Evolutionary conservation across 1,139 yeast genomes (phyloP).

Genomic region (Suhomyces coccinellae): DNA sequence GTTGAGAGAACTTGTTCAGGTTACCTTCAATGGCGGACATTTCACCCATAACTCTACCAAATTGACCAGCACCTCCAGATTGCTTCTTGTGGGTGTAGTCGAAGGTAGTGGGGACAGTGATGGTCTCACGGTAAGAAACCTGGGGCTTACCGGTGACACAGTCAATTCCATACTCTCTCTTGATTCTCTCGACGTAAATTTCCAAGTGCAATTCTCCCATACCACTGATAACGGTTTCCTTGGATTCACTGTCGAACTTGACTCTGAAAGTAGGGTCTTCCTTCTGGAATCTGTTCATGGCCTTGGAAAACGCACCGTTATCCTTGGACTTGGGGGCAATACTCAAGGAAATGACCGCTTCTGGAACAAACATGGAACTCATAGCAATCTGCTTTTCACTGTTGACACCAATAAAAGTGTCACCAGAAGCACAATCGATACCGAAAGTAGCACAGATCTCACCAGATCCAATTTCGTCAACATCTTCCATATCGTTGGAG

Average conservation of each 20-base stretch:
- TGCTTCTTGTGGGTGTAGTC: slow-evolving; percentile 97
- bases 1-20: slow-evolving; percentile 75
- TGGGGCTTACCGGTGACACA: slow-evolving; percentile 97
- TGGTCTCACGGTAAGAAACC: slow-evolving; percentile 96
- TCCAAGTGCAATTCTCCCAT: slow-evolving; percentile 98
- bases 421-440: slow-evolving; percentile 99
- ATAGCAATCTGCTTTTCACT: slow-evolving; percentile 78
- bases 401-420: slow-evolving; percentile 78
- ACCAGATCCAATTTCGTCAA: slow-evolving; percentile 93
- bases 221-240: slow-evolving; percentile 95
- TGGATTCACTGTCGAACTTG: slow-evolving; percentile 83
- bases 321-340: slow-evolving; percentile 88
- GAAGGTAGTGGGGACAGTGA: slow-evolving; percentile 70
- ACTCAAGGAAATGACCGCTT: slow-evolving; percentile 93
- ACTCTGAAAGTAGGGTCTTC: slow-evolving; percentile 99
- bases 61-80: slow-evolving; percentile 99
- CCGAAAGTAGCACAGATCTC: slow-evolving; percentile 99
- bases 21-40: slow-evolving; percentile 61
- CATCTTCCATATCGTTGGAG: slow-evolving; percentile 98
- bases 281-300: slow-evolving; percentile 94
- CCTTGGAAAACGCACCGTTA: slow-evolving; percentile 84
- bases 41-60: slow-evolving; percentile 92
- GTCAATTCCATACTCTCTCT: slow-evolving; percentile 94
- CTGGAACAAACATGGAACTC: slow-evolving; percentile 98
- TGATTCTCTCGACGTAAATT: slow-evolving; percentile 96